phyloP scores from a whole-genome alignment of 768 basidiomycete species.

The Macrolepiota fuliginosa region DNA sequence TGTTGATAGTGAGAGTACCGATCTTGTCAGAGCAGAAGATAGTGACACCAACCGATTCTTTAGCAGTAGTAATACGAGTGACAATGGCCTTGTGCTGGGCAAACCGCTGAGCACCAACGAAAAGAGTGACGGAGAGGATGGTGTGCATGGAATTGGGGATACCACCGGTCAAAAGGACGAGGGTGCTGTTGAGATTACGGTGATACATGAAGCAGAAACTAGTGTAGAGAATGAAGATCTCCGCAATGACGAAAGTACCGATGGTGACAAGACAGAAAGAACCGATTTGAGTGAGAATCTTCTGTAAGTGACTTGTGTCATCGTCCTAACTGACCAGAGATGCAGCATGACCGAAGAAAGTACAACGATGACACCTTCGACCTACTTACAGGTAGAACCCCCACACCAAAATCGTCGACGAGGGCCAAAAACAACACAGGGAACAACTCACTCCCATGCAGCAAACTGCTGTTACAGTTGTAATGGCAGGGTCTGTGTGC shows the following conservation, averaged over 20 bases:
- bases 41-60: conserved; percentile 97
- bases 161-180: conserved; percentile 98
- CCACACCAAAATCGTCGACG: conserved; percentile 32
- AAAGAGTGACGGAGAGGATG: conserved; percentile 95
- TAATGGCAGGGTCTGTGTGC: too few relatives aligned
- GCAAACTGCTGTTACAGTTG: too few relatives aligned
- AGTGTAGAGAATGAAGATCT: conserved; percentile 92
- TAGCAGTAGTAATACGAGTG: conserved; percentile 98
- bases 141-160: conserved; percentile 99
- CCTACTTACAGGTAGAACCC: conserved; percentile 98
- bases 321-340: conserved; percentile 97
- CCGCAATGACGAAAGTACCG: conserved; percentile 92
- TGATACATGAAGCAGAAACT: conserved; percentile 91
- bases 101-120: conserved; percentile 97
- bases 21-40: conserved; percentile 99
- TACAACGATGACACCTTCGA: conserved; percentile 97
- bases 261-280: conserved; percentile 96
- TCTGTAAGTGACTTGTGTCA: conserved; percentile 97
- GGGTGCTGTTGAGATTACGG: conserved; percentile 93
- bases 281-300: conserved; percentile 97
- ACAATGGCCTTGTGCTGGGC: conserved; percentile 99
- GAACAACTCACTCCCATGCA: conserved; percentile 65
- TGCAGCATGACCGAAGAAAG: conserved; percentile 98
- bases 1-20: conserved; percentile 97
- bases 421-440: conserved; percentile 2